Base-by-base conservation (phyloP, 495 filamentous ascomycete species). In the Neurospora tetrasperma region DNA sequence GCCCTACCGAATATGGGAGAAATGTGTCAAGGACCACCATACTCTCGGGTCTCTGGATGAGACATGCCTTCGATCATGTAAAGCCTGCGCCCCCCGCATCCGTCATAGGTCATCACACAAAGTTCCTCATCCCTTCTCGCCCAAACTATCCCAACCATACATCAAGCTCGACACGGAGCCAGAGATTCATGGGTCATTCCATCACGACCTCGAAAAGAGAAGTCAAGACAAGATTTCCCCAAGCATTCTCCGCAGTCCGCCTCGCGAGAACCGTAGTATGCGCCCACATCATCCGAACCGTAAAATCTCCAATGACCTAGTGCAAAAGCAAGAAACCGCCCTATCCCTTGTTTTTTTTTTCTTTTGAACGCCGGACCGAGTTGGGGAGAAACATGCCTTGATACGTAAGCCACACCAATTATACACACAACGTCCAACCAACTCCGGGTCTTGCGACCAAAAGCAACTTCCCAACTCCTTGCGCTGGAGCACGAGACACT, bases 381-480 rank as follows among this genome's bases (percentile, higher is more conserved):
- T 69, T 38, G 62, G 44, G 10, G 31, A 40, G 39, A 73, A 42
- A 70, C 20, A 73, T n/a, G 71, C 54, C 54, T 35, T 66, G 54
- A 66, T 35, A 66, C 54, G 54, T 66, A 35, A 66, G 54, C 54
- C 54, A 66, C 54, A 66, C 54, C 54, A 66, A 66, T 66, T 66
- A 66, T 35, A 66, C 54, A 66, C 54, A 66, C 54, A 66, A 66
- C 54, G 27, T 66, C 54, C 71, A 38, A 20, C 41, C 71, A 73
- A 70, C 72, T 70, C 71, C 72, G 14, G n/a, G 69, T 27, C 69
- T 42, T 70, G 69, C 42, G 40, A 48, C 48, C 42, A 39, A 73
- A 70, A 43, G 69, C 68, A 42, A 42, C 70, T 69, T 73, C 72
- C 69, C 68, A 73, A 73, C 72, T 73, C 72, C 72, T 71, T 66